A percentile compares a stretch with the other conserved stretches of the same genome.
These are phyloP conservation scores for Conticribra guillardii DNA, from an alignment of 108 stramenopile species.

Conservation along the genomic window DNA sequence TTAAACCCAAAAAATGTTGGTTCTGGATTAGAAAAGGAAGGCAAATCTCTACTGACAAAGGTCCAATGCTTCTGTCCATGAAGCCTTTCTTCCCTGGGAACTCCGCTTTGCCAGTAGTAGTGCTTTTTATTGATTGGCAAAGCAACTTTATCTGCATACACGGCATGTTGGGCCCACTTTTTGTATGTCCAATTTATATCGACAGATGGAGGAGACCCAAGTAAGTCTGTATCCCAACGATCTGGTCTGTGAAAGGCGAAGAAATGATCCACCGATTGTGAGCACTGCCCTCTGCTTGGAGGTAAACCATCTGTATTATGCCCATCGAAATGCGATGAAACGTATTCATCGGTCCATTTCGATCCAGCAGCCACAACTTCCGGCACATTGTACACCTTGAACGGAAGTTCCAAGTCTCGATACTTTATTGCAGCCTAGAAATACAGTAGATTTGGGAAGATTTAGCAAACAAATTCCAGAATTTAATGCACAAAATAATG, in stretches of 20 bases:
- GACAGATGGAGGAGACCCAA: constrained; percentile 75
- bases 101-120: constrained; percentile 84
- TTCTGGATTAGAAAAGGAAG: constrained; percentile 68
- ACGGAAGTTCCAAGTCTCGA: constrained; percentile 80
- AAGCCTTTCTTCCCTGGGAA: constrained; percentile 63
- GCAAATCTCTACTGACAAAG: constrained; percentile 79
- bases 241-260: constrained; percentile 77
- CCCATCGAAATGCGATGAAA: constrained; percentile 59
- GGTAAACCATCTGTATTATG: constrained; percentile 27
- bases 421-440: constrained; percentile 57
- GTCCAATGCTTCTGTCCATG: constrained; percentile 51
- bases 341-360: constrained; percentile 90
- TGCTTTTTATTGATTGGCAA: constrained; percentile 64
- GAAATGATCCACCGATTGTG: constrained; percentile 81
- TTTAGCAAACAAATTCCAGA: background rate
- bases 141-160: constrained; percentile 73
- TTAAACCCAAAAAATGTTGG: constrained; percentile 72
- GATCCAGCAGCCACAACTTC: constrained; percentile 64
- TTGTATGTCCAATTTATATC: constrained; percentile 73
- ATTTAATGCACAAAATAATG: background rate
- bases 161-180: constrained; percentile 76
- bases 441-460: background rate
- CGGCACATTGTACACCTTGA: constrained; percentile 84
- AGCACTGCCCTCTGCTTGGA: constrained; percentile 50
- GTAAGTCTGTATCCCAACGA: constrained; percentile 56